Evolutionary conservation across 78 protist genomes (phyloP), one percentile per base, ranked within the genome.

Genomic region (Dictyostelium brefeldianum): DNA sequence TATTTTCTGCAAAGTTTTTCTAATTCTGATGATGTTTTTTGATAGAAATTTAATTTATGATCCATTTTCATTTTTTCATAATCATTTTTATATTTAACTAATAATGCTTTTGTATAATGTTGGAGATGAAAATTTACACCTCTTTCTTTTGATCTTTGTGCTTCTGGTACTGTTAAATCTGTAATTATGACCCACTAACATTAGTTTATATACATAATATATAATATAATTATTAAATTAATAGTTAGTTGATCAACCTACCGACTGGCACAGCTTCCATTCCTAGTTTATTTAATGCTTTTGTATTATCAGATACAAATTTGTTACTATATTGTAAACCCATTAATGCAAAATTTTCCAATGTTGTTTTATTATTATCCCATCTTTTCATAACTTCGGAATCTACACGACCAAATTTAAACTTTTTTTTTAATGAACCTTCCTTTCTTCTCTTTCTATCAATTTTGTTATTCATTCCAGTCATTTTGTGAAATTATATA

Each of bases 1-100:
- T 75, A 87, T 87, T 62, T 87, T 54, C 56, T 78, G 46, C 80
- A 56, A 17, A 70, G 54, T 75, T 87, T 87, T 43, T 87, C 93
- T 31, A 87, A 46, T 64, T 87, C 81, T 31, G 25, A 41, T 2
- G 83, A 83, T 20, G 93, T 87, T n/a, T 43, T 59, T 64, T 87
- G 93, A 50, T n/a, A 57, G 41, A 22, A 64, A 51, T 87, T 87
- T 46, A 87, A 59, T 65, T 47, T 65, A 48, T 36, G 46, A 77
- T 87, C 93, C 93, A 87, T 87, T 77, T 87, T 70, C 93, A 87
- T 87, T 77, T 77, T 74, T 54, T 87, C 78, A 77, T 87, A 87
- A 51, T 87, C 69, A 36, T 77, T 84, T 75, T 56, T 56, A 48
- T 87, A 46, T 77, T 78, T 87, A 10, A 87, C 5, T 6, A 87